These are phyloP conservation scores for Albophoma yamanashiensis DNA, from an alignment of 2,329 filamentous ascomycete species.

Conservation along the genomic window DNA sequence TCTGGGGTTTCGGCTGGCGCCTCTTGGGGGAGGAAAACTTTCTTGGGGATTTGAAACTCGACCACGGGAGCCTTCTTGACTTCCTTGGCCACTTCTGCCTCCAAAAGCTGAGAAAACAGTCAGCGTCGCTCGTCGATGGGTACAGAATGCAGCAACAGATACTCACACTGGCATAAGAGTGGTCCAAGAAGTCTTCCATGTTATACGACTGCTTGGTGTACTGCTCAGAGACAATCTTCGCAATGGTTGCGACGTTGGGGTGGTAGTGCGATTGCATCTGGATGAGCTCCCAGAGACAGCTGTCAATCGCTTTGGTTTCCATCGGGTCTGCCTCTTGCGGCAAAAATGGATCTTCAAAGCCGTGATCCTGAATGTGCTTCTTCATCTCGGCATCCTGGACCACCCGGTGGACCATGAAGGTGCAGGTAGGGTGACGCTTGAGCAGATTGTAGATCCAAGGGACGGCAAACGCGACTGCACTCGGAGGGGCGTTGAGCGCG, in stretches of 20 bases:
- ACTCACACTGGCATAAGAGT: slow-evolving; percentile 75
- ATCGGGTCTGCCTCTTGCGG: slow-evolving; percentile 70
- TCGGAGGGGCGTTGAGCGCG: slow-evolving; percentile 77
- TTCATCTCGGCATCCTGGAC: slow-evolving; percentile 46
- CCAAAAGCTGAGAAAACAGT: slow-evolving; percentile 51
- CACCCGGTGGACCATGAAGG: slow-evolving; percentile 89
- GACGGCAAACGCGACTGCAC: slow-evolving; percentile 77
- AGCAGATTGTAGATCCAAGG: slow-evolving; percentile 95
- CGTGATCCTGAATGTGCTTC: slow-evolving; percentile 48
- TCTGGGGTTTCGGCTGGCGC: slow-evolving; percentile 35
- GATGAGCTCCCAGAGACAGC: slow-evolving; percentile 89
- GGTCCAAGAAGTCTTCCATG: slow-evolving; percentile 93
- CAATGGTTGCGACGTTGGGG: slow-evolving; percentile 88
- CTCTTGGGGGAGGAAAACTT: slow-evolving; percentile 54
- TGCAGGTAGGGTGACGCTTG: slow-evolving; percentile 79
- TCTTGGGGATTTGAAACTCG: slow-evolving; percentile 89
- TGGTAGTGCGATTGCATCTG: slow-evolving; percentile 90
- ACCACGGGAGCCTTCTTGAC: slow-evolving; percentile 80
- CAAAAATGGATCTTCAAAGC: slow-evolving; percentile 64
- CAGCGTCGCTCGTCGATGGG: not conserved
- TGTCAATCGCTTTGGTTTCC: slow-evolving; percentile 79
- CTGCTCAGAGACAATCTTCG: slow-evolving; percentile 89
- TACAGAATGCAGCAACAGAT: not conserved
- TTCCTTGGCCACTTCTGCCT: slow-evolving; percentile 72
- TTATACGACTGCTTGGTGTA: slow-evolving; percentile 95